Conservation (phyloP, 441 rosid species). For the Erodium moschatum region DNA sequence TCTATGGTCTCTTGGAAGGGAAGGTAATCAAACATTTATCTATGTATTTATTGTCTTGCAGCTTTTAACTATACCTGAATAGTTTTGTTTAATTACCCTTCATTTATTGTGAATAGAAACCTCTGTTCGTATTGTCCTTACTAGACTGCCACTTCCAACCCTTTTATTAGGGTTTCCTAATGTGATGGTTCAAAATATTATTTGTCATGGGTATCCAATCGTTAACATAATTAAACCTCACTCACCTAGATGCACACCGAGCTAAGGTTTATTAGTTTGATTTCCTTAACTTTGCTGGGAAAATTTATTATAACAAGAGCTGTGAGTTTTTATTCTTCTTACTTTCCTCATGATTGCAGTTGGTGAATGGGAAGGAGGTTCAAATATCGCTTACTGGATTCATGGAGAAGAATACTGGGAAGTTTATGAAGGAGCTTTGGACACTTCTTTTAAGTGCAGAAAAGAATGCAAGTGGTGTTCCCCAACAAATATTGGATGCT, state of each 20-base stretch:
- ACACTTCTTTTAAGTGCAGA: conserved; percentile 82
- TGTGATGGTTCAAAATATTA: background rate
- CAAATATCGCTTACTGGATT: conserved; percentile 89
- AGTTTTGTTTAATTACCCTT: background rate
- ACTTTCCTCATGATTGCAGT: conserved; percentile 31
- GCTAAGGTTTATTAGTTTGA: background rate
- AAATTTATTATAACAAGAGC: background rate
- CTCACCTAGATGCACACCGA: background rate
- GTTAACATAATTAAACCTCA: background rate
- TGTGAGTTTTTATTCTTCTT: background rate
- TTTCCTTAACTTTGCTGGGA: background rate
- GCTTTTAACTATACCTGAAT: background rate
- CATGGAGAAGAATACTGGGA: conserved; percentile 93
- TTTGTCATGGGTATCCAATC: background rate
- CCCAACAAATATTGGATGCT: conserved; percentile 86
- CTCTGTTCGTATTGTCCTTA: background rate
- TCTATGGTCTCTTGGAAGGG: conserved; percentile 79
- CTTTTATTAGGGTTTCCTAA: conserved; percentile 2
- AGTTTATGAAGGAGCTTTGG: conserved; percentile 99
- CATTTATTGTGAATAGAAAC: background rate
- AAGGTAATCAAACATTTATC: conserved; percentile 43
- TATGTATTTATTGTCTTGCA: background rate
- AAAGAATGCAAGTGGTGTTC: conserved; percentile 80
- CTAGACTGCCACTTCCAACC: background rate
- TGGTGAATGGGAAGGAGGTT: conserved; percentile 83